Evolutionary conservation across 2,329 filamentous ascomycete species (phyloP).

Genomic region (Cadophora luteo-olivacea): DNA sequence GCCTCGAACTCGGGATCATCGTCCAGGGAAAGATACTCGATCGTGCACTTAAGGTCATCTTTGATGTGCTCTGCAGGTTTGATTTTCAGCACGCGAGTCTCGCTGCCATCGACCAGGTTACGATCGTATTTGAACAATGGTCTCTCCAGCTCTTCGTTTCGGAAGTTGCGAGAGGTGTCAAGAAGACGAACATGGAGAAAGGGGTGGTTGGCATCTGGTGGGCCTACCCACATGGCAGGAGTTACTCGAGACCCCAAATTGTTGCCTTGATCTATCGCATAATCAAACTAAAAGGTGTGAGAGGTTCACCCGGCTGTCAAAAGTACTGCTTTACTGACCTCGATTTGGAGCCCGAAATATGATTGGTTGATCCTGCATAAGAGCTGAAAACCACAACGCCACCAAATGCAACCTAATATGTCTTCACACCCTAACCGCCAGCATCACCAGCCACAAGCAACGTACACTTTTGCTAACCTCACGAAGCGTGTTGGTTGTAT

Average conservation of each 20-base stretch:
- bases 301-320: not conserved
- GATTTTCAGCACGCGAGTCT: too few species aligned
- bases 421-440: not conserved
- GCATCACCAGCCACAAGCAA: not conserved
- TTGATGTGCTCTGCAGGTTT: too few species aligned
- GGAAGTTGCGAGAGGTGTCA: not conserved
- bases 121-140: too few species aligned
- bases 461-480: not conserved
- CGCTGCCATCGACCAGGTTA: too few species aligned
- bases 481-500: too few species aligned
- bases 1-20: too few species aligned
- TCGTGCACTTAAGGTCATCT: too few species aligned
- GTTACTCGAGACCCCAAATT: not conserved
- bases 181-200: not conserved
- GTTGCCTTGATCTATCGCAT: not conserved
- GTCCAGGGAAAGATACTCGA: too few species aligned
- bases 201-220: not conserved
- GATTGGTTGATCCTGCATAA: not conserved
- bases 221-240: not conserved
- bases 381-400: conserved; percentile 12
- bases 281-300: not conserved
- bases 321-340: not conserved
- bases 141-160: too few species aligned
- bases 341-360: not conserved
- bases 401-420: conserved; percentile 5